phyloP scores from a whole-genome alignment of 805 yeast species.

The Starmerella riodocensis region DNA sequence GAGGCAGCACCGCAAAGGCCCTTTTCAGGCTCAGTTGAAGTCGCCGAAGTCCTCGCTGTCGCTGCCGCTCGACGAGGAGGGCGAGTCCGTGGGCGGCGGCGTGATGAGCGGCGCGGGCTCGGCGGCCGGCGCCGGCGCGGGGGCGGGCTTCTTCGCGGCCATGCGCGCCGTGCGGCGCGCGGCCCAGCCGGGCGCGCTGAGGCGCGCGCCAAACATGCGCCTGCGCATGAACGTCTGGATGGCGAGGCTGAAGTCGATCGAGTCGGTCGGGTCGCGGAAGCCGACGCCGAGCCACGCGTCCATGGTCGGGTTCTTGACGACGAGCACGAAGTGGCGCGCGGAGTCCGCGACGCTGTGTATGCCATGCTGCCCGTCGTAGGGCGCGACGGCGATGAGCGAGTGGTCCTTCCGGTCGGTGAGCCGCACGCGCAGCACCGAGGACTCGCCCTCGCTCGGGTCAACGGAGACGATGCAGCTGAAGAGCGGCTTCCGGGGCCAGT shows the following conservation, averaged over 20 bases:
- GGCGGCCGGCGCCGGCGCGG: not conserved
- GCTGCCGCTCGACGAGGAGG: not conserved
- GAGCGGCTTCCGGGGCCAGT: slow-evolving; percentile 13
- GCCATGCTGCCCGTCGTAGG: slow-evolving; percentile 24
- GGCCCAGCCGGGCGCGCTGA: slow-evolving; percentile 13
- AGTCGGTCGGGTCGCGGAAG: slow-evolving; percentile 27
- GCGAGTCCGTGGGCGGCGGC: not conserved
- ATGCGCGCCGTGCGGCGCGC: slow-evolving; percentile 3
- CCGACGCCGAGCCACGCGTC: slow-evolving; percentile 34
- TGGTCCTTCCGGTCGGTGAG: slow-evolving; percentile 24
- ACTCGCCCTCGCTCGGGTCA: slow-evolving; percentile 15
- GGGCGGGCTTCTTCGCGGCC: not conserved
- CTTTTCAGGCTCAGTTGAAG: not conserved
- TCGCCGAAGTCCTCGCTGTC: not conserved
- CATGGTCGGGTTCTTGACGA: slow-evolving; percentile 26
- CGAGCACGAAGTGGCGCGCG: slow-evolving; percentile 28
- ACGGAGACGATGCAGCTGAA: slow-evolving; percentile 13
- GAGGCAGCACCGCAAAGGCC: too few species aligned
- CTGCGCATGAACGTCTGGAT: slow-evolving; percentile 26
- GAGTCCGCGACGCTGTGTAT: slow-evolving; percentile 27
- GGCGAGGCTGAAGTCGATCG: slow-evolving; percentile 30
- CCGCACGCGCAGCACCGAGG: slow-evolving; percentile 19
- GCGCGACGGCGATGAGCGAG: slow-evolving; percentile 30
- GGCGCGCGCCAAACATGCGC: slow-evolving; percentile 10
- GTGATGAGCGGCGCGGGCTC: not conserved